Conservation (phyloP, 441 rosid species). For the Geranium incanum region DNA sequence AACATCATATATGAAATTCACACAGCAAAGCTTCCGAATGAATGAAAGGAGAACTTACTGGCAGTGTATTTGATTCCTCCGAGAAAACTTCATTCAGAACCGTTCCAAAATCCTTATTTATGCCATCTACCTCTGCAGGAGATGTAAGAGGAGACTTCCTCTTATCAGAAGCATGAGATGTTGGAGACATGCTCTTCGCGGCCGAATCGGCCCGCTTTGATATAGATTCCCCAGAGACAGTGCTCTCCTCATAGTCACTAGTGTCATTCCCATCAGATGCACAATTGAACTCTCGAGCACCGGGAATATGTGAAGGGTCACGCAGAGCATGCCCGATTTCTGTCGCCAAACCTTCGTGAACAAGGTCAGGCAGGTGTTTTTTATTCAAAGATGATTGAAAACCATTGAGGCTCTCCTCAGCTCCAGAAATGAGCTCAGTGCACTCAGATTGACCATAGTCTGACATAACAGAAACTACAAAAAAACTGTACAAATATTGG, state of each 20-base stretch:
- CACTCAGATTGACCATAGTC: background rate
- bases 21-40: background rate
- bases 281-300: conserved; percentile 22
- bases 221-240: conserved; percentile 19
- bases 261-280: conserved; percentile 34
- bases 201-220: conserved; percentile 22
- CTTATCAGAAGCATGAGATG: conserved; percentile 14
- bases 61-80: conserved; percentile 27
- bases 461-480: conserved; percentile 22
- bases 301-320: conserved; percentile 27
- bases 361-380: background rate
- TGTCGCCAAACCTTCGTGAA: conserved; percentile 23
- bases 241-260: conserved; percentile 27
- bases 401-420: background rate
- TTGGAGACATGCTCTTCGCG: conserved; percentile 20
- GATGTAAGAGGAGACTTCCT: conserved; percentile 14
- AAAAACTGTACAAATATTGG: conserved; percentile 23
- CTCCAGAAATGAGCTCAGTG: background rate
- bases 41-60: conserved; percentile 31
- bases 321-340: conserved; percentile 29
- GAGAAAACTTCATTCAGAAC: conserved; percentile 32
- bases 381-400: background rate
- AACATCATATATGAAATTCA: background rate
- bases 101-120: conserved; percentile 31
- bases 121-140: conserved; percentile 11